Percentiles rank a stretch among this genome's conserved stretches.
These are phyloP conservation scores for Musa acuminata DNA, from an alignment of 176 grass and related monocot species.

Conservation along the genomic window DNA sequence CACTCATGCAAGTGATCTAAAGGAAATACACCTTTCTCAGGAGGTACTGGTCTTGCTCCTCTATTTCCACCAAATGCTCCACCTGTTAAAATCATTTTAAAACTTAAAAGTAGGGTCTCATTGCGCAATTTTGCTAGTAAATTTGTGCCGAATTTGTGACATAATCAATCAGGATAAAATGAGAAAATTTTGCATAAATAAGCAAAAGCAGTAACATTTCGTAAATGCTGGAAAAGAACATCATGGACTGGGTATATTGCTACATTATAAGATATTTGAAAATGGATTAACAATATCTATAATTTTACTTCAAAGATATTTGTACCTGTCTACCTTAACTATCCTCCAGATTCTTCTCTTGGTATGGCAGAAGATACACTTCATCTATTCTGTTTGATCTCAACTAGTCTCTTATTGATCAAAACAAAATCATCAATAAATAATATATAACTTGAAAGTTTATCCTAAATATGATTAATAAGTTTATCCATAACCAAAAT, in stretches of 20 bases:
- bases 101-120: background rate
- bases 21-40: conserved; percentile 92
- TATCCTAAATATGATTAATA: too few relatives aligned
- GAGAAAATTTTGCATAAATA: background rate
- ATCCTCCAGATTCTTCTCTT: too few relatives aligned
- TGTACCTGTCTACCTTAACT: too few relatives aligned
- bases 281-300: too few relatives aligned
- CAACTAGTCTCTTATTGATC: too few relatives aligned
- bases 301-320: too few relatives aligned
- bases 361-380: too few relatives aligned
- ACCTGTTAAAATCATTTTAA: conserved; percentile 34
- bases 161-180: background rate
- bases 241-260: background rate
- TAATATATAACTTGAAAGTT: too few relatives aligned
- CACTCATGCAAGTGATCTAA: conserved; percentile 83
- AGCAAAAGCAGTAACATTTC: background rate
- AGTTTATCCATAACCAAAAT: too few relatives aligned
- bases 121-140: background rate
- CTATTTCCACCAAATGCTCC: conserved; percentile 89
- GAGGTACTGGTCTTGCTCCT: conserved; percentile 69
- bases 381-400: too few relatives aligned
- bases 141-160: background rate
- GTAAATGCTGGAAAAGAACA: background rate
- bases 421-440: too few relatives aligned
- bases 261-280: too few relatives aligned